Percentiles rank a stretch among this genome's conserved stretches.
Conservation (phyloP, 2,329 filamentous ascomycete genomes). For the Stemphylium vesicarium region DNA sequence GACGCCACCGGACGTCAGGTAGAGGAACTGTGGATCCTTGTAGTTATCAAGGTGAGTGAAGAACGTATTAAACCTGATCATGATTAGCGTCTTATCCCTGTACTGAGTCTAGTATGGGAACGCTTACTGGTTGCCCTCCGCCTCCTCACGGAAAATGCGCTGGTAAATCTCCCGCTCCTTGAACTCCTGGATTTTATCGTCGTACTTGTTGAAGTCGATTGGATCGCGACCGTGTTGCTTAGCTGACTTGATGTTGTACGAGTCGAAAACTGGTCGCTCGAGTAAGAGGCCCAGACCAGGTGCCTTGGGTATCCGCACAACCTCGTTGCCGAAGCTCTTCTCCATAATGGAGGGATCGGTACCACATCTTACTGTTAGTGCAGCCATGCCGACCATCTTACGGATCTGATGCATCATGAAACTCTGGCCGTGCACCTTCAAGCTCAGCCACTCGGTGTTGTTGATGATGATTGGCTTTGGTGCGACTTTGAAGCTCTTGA, state of each 20-base stretch:
- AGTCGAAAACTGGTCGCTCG: conserved; percentile 89
- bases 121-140: conserved; percentile 82
- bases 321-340: conserved; percentile 73
- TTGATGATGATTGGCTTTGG: conserved; percentile 76
- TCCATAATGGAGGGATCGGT: conserved; percentile 73
- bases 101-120: background rate
- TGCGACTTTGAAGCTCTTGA: conserved; percentile 83
- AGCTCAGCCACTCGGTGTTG: conserved; percentile 91
- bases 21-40: conserved; percentile 57
- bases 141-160: conserved; percentile 88
- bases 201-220: conserved; percentile 80
- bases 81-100: conserved; percentile 14
- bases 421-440: conserved; percentile 95
- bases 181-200: conserved; percentile 82
- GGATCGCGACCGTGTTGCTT: conserved; percentile 68
- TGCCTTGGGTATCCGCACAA: conserved; percentile 91
- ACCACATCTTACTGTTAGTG: conserved; percentile 83
- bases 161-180: conserved; percentile 93
- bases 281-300: conserved; percentile 86
- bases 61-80: conserved; percentile 53
- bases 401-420: conserved; percentile 99
- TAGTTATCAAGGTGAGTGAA: conserved; percentile 60
- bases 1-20: conserved; percentile 57
- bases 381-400: conserved; percentile 96
- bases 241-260: conserved; percentile 78